Evolutionary conservation across 1,139 yeast species (phyloP).

Genomic region (Citeromyces siamensis): DNA sequence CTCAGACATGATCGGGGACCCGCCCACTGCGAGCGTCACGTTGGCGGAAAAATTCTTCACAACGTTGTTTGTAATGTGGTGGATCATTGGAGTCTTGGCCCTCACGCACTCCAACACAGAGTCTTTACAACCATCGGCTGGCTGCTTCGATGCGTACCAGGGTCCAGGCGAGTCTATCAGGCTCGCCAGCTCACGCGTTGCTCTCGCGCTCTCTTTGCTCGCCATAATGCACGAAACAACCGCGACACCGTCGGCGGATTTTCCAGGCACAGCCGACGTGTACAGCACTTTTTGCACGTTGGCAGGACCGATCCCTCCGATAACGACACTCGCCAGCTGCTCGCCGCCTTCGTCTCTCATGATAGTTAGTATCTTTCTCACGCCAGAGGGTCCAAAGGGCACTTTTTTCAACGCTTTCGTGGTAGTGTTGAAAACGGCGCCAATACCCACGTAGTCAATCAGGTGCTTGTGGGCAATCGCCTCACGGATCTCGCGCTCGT

Average conservation of each 20-base stretch:
- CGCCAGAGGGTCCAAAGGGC: constrained; percentile 60
- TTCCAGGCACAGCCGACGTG: constrained; percentile 34
- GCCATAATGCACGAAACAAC: constrained; percentile 86
- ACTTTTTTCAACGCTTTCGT: constrained; percentile 46
- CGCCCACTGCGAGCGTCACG: constrained; percentile 77
- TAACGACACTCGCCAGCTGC: constrained; percentile 52
- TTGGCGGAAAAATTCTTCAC: constrained; percentile 86
- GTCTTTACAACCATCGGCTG: background rate
- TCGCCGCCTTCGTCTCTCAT: constrained; percentile 26
- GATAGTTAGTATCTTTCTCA: constrained; percentile 37
- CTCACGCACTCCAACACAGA: constrained; percentile 6
- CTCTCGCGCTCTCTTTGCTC: constrained; percentile 36
- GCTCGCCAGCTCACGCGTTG: constrained; percentile 26
- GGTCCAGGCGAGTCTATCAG: constrained; percentile 11
- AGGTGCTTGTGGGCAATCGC: constrained; percentile 30
- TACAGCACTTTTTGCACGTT: constrained; percentile 48
- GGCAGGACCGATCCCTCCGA: constrained; percentile 72
- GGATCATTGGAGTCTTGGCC: constrained; percentile 45
- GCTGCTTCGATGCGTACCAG: constrained; percentile 7
- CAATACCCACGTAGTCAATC: constrained; percentile 81
- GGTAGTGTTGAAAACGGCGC: constrained; percentile 63
- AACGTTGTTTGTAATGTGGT: constrained; percentile 85
- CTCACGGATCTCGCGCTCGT: constrained; percentile 39
- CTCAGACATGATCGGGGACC: constrained; percentile 91
- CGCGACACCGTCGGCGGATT: constrained; percentile 64